Conservation (phyloP, 176 grass and related monocot species). For the Cocos nucifera region DNA sequence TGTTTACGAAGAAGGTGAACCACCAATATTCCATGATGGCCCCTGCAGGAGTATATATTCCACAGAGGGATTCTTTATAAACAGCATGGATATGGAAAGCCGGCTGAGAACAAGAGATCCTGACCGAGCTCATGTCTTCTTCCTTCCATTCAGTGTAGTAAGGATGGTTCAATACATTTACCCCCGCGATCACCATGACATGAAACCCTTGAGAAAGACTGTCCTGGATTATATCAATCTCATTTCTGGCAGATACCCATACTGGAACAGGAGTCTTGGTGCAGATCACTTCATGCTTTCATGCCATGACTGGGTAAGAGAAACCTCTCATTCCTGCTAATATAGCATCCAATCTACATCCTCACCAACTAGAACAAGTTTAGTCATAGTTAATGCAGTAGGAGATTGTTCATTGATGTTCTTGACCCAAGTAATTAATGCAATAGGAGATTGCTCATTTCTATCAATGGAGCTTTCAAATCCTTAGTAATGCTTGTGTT, state of each 20-base stretch:
- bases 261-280: conserved; percentile 75
- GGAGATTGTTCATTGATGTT: no score
- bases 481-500: no score
- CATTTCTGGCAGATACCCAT: conserved; percentile 42
- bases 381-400: no score
- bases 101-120: conserved; percentile 45
- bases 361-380: no score
- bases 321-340: no score
- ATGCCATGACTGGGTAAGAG: conserved; percentile 86
- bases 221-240: conserved; percentile 61
- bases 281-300: conserved; percentile 93
- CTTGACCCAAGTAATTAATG: no score
- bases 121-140: conserved; percentile 50
- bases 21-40: conserved; percentile 89
- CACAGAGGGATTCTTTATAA: conserved; percentile 76
- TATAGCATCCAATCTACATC: no score
- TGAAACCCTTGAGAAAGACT: conserved; percentile 43
- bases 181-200: conserved; percentile 29
- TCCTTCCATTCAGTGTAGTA: conserved; percentile 82
- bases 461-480: no score
- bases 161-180: conserved; percentile 86
- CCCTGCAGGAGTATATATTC: conserved; percentile 92
- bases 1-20: conserved; percentile 84
- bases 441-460: no score
- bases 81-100: conserved; percentile 50